phyloP scores from a whole-genome alignment of 2,329 filamentous ascomycete genomes.

The Pyrenophora tritici-repentis region DNA sequence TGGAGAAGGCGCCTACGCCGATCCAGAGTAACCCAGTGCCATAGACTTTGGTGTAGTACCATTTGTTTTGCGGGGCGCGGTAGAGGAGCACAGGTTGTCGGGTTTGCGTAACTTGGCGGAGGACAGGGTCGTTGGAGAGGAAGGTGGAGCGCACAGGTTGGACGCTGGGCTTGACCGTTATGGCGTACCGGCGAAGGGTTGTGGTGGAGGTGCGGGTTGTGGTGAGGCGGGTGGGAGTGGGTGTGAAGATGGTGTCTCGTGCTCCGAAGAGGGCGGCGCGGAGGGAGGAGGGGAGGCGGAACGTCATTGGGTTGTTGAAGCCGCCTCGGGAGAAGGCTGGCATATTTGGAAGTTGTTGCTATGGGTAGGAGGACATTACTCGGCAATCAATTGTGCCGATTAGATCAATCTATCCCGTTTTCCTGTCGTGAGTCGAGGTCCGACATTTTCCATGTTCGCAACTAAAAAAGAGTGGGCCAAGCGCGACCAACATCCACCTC shows the following conservation, averaged over 20 bases:
- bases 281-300: constrained; percentile 42
- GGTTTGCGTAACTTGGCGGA: constrained; percentile 38
- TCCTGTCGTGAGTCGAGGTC: constrained; percentile 6
- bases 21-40: constrained; percentile 31
- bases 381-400: neutral
- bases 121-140: constrained; percentile 38
- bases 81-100: constrained; percentile 43
- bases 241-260: constrained; percentile 28
- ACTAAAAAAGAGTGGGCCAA: constrained; percentile 20
- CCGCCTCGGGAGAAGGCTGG: constrained; percentile 38
- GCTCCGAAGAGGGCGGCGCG: constrained; percentile 37
- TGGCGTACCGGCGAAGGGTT: constrained; percentile 32
- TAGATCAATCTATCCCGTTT: neutral
- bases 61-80: constrained; percentile 32
- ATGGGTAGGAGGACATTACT: constrained; percentile 1
- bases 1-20: constrained; percentile 35
- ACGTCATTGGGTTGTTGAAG: constrained; percentile 31
- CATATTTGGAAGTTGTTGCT: constrained; percentile 23
- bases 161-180: constrained; percentile 14
- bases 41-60: constrained; percentile 38
- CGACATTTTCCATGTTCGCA: constrained; percentile 13
- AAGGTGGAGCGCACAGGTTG: constrained; percentile 17
- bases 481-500: constrained; percentile 17
- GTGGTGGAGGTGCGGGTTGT: constrained; percentile 33
- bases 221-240: constrained; percentile 12